These are phyloP conservation scores for Syncephalastrum sp. DNA, from an alignment of 371 early-diverging fungal genomes.

Conservation along the genomic window DNA sequence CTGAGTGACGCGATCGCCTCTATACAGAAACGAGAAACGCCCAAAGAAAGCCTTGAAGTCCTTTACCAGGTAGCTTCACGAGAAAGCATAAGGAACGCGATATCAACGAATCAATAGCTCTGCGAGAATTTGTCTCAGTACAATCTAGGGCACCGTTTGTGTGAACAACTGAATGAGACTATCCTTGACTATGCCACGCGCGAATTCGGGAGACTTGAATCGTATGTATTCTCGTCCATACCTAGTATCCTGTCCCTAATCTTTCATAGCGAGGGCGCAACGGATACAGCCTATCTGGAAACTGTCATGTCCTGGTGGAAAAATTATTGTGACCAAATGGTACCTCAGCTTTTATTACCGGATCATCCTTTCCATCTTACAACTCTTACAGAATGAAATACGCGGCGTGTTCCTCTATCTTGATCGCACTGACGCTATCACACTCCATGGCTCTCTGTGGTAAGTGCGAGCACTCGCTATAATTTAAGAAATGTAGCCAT, in stretches of 20 bases:
- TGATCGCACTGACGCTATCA: slow-evolving; percentile 86
- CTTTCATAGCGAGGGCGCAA: slow-evolving; percentile 1
- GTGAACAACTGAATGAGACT: slow-evolving; percentile 58
- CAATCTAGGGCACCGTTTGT: slow-evolving; percentile 65
- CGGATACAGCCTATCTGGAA: slow-evolving; percentile 42
- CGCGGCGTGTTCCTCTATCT: slow-evolving; percentile 86
- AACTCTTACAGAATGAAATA: slow-evolving; percentile 61
- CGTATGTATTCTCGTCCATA: slow-evolving; percentile 14
- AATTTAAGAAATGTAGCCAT: too few species aligned
- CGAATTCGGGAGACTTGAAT: slow-evolving; percentile 29
- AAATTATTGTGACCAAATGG: slow-evolving; percentile 70
- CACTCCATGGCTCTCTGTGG: slow-evolving; percentile 75
- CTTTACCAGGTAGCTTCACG: slow-evolving; percentile 65
- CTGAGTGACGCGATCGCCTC: slow-evolving; percentile 72
- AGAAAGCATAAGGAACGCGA: background rate
- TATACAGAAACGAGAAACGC: slow-evolving; percentile 63
- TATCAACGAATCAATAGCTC: slow-evolving; percentile 31
- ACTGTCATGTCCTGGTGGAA: slow-evolving; percentile 63
- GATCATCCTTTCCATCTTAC: background rate
- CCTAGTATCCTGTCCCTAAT: slow-evolving; percentile 1
- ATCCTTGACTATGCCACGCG: slow-evolving; percentile 48
- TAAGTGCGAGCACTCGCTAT: slow-evolving; percentile 2
- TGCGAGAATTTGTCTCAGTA: slow-evolving; percentile 88
- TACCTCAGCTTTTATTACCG: slow-evolving; percentile 12
- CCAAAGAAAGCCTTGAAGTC: slow-evolving; percentile 76